A percentile compares a stretch with the other conserved stretches of the same genome.
Evolutionary conservation across 495 filamentous ascomycete species (phyloP).

Genomic region (Tuber indicum): DNA sequence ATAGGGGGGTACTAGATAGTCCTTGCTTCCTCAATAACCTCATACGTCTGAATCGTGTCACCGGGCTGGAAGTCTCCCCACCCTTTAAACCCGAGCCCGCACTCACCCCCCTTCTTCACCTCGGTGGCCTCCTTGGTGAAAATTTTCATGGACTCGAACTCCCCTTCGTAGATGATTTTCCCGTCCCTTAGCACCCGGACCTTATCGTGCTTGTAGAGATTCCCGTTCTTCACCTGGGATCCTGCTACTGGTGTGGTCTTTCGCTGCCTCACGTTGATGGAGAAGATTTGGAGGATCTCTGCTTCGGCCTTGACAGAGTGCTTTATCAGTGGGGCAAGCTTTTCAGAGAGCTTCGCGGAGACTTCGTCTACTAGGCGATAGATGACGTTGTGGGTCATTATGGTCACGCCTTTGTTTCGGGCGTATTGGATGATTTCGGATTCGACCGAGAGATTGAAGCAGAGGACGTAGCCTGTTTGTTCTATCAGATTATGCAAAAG

Average conservation of each 20-base stretch:
- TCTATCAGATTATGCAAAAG: slow-evolving; percentile 8
- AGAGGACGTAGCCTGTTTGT: slow-evolving; percentile 55
- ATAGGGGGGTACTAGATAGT: slow-evolving; percentile 47
- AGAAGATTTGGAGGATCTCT: slow-evolving; percentile 74
- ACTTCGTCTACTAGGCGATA: slow-evolving; percentile 85
- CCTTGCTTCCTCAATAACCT: slow-evolving; percentile 69
- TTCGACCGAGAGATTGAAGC: slow-evolving; percentile 75
- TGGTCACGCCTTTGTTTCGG: slow-evolving; percentile 59
- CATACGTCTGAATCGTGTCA: slow-evolving; percentile 80
- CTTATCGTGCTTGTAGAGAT: slow-evolving; percentile 54
- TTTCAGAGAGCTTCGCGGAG: slow-evolving; percentile 58
- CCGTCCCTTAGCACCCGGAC: slow-evolving; percentile 64
- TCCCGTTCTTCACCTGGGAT: slow-evolving; percentile 77
- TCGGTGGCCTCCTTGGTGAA: slow-evolving; percentile 83
- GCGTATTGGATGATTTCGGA: slow-evolving; percentile 63
- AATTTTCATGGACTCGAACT: slow-evolving; percentile 76
- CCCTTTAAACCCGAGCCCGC: slow-evolving; percentile 75
- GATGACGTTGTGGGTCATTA: slow-evolving; percentile 86
- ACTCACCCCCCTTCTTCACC: slow-evolving; percentile 86
- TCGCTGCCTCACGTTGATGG: slow-evolving; percentile 68
- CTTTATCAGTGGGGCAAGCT: slow-evolving; percentile 59
- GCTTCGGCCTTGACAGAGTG: slow-evolving; percentile 76
- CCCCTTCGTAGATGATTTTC: slow-evolving; percentile 69
- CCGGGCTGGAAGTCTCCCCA: slow-evolving; percentile 74
- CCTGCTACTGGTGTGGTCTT: slow-evolving; percentile 70